Base-by-base conservation (phyloP, 106 monocot genomes). In the Phalaenopsis aphrodite region DNA sequence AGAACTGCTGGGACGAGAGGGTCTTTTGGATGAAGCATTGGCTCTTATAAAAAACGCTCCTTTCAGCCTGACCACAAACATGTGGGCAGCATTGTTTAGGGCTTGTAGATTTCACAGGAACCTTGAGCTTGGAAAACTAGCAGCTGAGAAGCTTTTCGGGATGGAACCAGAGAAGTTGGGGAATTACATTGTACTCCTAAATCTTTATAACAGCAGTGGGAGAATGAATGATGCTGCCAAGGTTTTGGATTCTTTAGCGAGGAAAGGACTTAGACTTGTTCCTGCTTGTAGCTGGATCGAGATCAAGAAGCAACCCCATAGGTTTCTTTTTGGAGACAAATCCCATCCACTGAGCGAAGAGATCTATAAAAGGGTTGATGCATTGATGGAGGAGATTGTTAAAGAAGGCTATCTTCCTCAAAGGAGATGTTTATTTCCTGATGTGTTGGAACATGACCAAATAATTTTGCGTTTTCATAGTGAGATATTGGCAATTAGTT, bases 71-170 rank as follows among this genome's bases (percentile, higher is more conserved):
- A 98, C 90, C 0, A 69, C 72, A 56, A 94, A 98, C 77, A 98
- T 94, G 94, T 94, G 98, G 98, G 98, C 89, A 36, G 92, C 92
- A 5, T 87, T 98, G 78, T 90, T 98, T 77, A 98, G 90, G 41
- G 98, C 98, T 76, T 94, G 92, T 80, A 86, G 98, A 78, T 55
- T 94, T 75, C 94, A 94, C 78, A 84, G 78, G 76, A 91, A 94
- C 47, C n/a, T 85, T 46, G 92, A 94, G 84, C 89, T 98, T 6
- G 94, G 89, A 18, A 88, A 84, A 69, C 85, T 88, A 55, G 88
- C 98, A 41, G 98, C 92, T 39, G 92, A 98, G 77, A 88, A 86
- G 73, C 90, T 98, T 68, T 89, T 79, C 75, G 87, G 87, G 0
- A 88, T 94, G 90, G 94, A 89, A 61, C 94, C 98, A 47, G 79